Base-by-base conservation (phyloP, 176 grass and related monocot genomes). In the Dactylis glomerata region DNA sequence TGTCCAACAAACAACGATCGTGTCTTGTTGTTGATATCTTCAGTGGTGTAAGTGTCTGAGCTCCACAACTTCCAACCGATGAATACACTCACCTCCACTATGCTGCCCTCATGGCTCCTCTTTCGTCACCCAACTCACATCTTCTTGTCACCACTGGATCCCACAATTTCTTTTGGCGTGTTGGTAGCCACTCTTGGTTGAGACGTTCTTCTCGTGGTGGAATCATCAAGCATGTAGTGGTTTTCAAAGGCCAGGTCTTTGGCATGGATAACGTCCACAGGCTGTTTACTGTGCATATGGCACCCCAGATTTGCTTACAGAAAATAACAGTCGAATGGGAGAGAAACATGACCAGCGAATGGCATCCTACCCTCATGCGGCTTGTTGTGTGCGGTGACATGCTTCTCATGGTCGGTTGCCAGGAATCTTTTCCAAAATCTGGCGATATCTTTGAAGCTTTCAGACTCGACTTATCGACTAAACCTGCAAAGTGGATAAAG, bases 1-100 rank as follows among this genome's bases (percentile, higher is more conserved):
- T 75, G 40, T n/a, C 23, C 14, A 0, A 10, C 11, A 10, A 3
- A n/a, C 6, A 33, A n/a, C n/a, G n/a, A 27, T 5, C 22, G 1
- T 81, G 63, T 44, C 19, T 90, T 42, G 3, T 86, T 2, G 44
- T 75, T 23, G 82, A 91, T 86, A 34, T 65, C 65, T 76, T 88
- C 73, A 90, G 57, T 1, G 86, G 86, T 26, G 10, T 22, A 15
- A 58, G 83, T 80, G 56, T 93, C 68, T 73, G n/a, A 22, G 19
- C 65, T 38, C 65, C 32, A 68, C 17, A 10, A 66, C 16, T 66
- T 20, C 31, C 31, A 0, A 2, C 17, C 15, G 15, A 33, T 15
- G 15, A 33, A 65, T 4, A 65, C 61, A 65, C 1, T 8, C 0
- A 8, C 12, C 27, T 8, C 28, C 3, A 33, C 61, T 8, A 19